Evolutionary conservation across 2,329 filamentous ascomycete species (phyloP).

Genomic region (Colletotrichum sp.): DNA sequence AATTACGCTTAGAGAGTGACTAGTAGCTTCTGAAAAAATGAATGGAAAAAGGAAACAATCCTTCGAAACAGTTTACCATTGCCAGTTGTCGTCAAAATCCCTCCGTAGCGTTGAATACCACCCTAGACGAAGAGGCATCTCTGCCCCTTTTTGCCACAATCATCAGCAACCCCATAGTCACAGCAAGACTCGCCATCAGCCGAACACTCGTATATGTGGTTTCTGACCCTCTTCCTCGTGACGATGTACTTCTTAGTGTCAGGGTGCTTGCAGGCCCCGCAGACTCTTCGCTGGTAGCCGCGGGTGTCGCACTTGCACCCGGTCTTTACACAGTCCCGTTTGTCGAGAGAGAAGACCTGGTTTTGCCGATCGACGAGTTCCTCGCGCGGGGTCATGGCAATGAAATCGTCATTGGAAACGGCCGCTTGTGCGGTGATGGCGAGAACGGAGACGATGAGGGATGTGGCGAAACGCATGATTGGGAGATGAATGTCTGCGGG

Average conservation of each 20-base stretch:
- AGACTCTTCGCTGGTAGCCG: constrained; percentile 24
- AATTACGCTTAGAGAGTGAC: background rate
- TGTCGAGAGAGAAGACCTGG: background rate
- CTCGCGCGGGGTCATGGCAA: background rate
- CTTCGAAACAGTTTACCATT: background rate
- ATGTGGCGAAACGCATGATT: constrained; percentile 15
- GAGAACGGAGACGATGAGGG: background rate
- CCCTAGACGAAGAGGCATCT: background rate
- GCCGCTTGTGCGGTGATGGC: background rate
- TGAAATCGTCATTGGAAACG: background rate
- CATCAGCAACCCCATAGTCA: constrained; percentile 23
- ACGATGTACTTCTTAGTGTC: constrained; percentile 19
- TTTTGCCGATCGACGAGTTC: background rate
- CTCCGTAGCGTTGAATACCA: background rate
- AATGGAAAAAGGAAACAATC: background rate
- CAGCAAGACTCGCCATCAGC: constrained; percentile 24
- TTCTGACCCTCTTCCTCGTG: constrained; percentile 23
- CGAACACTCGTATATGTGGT: constrained; percentile 28
- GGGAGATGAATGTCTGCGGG: background rate
- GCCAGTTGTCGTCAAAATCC: background rate
- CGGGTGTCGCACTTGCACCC: constrained; percentile 27
- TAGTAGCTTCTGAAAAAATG: background rate
- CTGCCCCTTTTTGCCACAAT: constrained; percentile 19
- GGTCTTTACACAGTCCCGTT: constrained; percentile 25
- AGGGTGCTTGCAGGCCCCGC: constrained; percentile 27